Conservation (phyloP, 768 basidiomycete species). For the Crucibulum laeve region DNA sequence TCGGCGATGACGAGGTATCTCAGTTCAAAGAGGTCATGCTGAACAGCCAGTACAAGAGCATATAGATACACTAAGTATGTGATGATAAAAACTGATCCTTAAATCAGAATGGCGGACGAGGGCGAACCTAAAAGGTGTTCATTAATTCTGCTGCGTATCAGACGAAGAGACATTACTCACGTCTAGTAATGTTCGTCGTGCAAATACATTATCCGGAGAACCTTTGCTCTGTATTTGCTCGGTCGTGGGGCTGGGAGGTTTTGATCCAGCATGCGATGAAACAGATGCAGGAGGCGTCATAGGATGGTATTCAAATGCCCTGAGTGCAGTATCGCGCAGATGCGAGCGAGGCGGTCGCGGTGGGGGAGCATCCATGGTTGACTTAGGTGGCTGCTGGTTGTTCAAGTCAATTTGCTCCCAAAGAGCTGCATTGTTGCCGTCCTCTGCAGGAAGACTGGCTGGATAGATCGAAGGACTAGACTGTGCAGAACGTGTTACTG, state of each 20-base stretch:
- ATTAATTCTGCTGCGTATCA: not conserved
- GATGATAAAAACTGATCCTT: too few relatives aligned
- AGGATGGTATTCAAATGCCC: constrained; percentile 21
- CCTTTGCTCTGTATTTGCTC: constrained; percentile 13
- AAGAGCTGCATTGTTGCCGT: constrained; percentile 19
- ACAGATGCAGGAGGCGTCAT: constrained; percentile 37
- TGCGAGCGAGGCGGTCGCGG: constrained; percentile 21
- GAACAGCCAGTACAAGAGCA: too few relatives aligned
- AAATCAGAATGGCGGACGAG: constrained; percentile 7
- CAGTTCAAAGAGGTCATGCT: too few relatives aligned
- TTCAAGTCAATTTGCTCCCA: not conserved
- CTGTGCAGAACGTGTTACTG: constrained; percentile 16
- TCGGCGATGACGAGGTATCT: too few relatives aligned
- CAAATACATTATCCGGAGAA: constrained; percentile 18
- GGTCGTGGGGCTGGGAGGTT: constrained; percentile 20
- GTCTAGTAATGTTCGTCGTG: constrained; percentile 31
- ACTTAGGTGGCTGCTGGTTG: not conserved
- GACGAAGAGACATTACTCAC: constrained; percentile 17
- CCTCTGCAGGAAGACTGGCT: constrained; percentile 31
- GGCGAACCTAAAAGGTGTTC: constrained; percentile 19
- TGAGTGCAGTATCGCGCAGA: constrained; percentile 12
- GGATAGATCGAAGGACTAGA: constrained; percentile 52
- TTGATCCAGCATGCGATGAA: constrained; percentile 24
- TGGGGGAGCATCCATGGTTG: constrained; percentile 12
- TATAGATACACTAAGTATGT: too few relatives aligned